These are phyloP conservation scores for Thinopyrum obtusiflorum DNA, from an alignment of 202 grass and related monocot species.

Conservation along the genomic window DNA sequence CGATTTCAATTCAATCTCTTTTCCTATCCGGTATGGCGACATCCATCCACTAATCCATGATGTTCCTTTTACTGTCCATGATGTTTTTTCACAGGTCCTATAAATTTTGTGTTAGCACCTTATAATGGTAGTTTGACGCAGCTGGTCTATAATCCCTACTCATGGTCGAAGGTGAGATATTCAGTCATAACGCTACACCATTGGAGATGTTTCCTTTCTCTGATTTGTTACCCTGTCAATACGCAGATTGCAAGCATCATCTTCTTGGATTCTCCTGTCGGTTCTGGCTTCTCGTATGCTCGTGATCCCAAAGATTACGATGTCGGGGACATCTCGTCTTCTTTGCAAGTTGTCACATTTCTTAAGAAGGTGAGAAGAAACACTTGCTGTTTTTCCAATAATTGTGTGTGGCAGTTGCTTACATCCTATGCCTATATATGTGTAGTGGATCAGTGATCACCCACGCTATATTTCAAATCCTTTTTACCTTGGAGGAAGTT, in stretches of 20 bases:
- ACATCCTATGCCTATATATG: background rate
- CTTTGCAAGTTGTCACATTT: background rate
- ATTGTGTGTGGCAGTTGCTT: background rate
- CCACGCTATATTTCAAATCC: background rate
- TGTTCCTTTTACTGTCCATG: too few species aligned
- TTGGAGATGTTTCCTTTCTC: background rate
- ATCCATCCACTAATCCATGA: too few species aligned
- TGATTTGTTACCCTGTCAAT: background rate
- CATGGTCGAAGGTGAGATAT: slow-evolving; percentile 35
- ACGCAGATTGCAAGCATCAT: background rate
- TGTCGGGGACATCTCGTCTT: background rate
- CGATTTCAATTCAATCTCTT: too few species aligned
- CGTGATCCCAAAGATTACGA: background rate
- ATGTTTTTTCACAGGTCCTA: slow-evolving; percentile 18
- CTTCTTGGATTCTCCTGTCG: background rate
- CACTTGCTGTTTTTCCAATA: too few species aligned
- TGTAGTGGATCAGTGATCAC: background rate
- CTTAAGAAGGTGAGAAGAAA: background rate
- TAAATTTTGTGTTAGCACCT: slow-evolving; percentile 18
- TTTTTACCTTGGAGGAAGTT: background rate
- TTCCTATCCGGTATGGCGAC: too few species aligned
- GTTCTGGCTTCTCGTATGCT: background rate
- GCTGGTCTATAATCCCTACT: slow-evolving; percentile 24
- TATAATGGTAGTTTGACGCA: slow-evolving; percentile 34
- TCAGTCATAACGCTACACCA: background rate